Conservation (phyloP, 371 early-diverging fungal species). For the Apophysomyces ossiformis region DNA sequence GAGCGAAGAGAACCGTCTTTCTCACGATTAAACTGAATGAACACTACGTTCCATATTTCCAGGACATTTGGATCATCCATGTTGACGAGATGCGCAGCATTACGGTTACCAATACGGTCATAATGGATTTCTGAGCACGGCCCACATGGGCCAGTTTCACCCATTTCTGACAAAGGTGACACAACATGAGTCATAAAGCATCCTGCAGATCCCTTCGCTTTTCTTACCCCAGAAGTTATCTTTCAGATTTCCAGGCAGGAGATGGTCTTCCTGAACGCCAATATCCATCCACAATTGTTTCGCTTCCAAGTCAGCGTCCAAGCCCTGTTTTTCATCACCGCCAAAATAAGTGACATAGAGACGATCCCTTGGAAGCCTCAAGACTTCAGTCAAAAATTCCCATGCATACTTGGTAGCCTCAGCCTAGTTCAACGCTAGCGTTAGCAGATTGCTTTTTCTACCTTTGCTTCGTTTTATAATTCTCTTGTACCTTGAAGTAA, state of each 20-base stretch:
- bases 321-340: slow-evolving; percentile 84
- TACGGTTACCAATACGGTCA: slow-evolving; percentile 97
- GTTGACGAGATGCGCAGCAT: slow-evolving; percentile 96
- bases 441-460: not conserved
- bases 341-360: slow-evolving; percentile 99
- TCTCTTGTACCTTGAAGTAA: slow-evolving; percentile 90
- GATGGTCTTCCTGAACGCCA: slow-evolving; percentile 84
- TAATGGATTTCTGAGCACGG: slow-evolving; percentile 99
- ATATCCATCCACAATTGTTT: slow-evolving; percentile 93
- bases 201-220: not conserved
- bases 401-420: slow-evolving; percentile 88
- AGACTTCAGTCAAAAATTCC: slow-evolving; percentile 94
- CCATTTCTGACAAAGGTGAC: slow-evolving; percentile 85
- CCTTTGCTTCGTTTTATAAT: not conserved
- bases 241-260: slow-evolving; percentile 91
- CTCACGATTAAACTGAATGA: slow-evolving; percentile 99
- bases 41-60: slow-evolving; percentile 99
- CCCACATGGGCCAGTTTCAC: slow-evolving; percentile 99
- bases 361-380: slow-evolving; percentile 84
- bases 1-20: slow-evolving; percentile 87
- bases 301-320: slow-evolving; percentile 93
- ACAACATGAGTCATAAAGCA: not conserved
- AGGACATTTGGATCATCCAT: slow-evolving; percentile 99
- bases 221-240: slow-evolving; percentile 99
- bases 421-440: slow-evolving; percentile 18